Percentiles rank a stretch among this genome's conserved stretches.
Conservation (phyloP, 2,329 filamentous ascomycete species). For the Tolypocladium pustulatum region DNA sequence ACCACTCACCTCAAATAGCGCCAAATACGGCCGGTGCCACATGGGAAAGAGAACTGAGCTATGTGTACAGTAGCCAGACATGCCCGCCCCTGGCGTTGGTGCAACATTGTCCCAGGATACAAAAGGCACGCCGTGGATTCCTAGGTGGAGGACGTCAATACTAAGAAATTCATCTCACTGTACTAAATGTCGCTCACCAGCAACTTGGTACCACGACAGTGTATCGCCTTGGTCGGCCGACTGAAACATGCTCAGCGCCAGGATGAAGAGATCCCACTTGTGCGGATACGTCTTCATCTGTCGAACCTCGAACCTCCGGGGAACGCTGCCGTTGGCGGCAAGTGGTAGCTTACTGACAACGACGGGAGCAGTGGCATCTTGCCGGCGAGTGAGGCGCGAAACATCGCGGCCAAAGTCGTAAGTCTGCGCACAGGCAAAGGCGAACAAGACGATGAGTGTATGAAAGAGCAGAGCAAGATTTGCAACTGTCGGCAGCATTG, state of each 20-base stretch:
- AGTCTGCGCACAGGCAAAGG: constrained; percentile 9
- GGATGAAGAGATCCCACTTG: constrained; percentile 66
- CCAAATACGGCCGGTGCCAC: constrained; percentile 78
- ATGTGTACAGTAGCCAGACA: constrained; percentile 68
- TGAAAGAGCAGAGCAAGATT: not conserved
- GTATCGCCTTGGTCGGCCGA: constrained; percentile 49
- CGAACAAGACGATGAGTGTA: constrained; percentile 1
- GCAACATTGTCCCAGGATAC: constrained; percentile 41
- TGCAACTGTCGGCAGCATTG: constrained; percentile 1
- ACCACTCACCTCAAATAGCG: constrained; percentile 40
- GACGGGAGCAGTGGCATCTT: constrained; percentile 22
- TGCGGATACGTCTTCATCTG: constrained; percentile 53
- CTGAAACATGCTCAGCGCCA: constrained; percentile 65
- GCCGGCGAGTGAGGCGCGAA: constrained; percentile 27
- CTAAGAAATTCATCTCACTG: not conserved
- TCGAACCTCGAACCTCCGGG: constrained; percentile 54
- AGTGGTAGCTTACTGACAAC: constrained; percentile 32
- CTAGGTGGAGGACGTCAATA: constrained; percentile 25
- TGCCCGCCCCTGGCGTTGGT: constrained; percentile 37
- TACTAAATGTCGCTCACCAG: constrained; percentile 40
- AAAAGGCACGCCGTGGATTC: constrained; percentile 70
- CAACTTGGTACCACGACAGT: constrained; percentile 69
- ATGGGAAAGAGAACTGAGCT: constrained; percentile 64
- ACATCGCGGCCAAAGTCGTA: constrained; percentile 44
- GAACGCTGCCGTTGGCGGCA: constrained; percentile 26